Percentiles rank a stretch among this genome's conserved stretches.
Conservation (phyloP, 139 green algal species). For the Asterochloris sp. region DNA sequence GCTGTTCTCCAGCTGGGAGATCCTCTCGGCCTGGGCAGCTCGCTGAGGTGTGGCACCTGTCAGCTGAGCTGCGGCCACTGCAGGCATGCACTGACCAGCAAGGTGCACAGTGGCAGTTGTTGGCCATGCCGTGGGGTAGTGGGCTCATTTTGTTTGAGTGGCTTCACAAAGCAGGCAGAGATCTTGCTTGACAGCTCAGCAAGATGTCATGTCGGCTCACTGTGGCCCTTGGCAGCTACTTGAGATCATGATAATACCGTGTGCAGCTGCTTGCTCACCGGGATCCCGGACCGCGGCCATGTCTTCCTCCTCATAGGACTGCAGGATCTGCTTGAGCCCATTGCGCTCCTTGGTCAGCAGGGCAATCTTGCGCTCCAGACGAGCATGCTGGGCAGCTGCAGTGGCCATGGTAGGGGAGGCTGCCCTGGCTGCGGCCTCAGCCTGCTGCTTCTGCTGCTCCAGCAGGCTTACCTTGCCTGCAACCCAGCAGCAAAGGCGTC, state of each 20-base stretch:
- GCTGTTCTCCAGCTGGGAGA: slow-evolving; percentile 33
- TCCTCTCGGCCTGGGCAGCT: slow-evolving; percentile 13
- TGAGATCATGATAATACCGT: too few relatives aligned
- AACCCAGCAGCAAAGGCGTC: too few relatives aligned
- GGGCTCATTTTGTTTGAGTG: too few relatives aligned
- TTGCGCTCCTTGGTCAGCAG: slow-evolving; percentile 48
- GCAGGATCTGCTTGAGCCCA: slow-evolving; percentile 44
- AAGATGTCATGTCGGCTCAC: too few relatives aligned
- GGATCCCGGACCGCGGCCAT: neutral
- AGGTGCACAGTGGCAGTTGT: too few relatives aligned
- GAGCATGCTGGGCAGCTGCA: neutral
- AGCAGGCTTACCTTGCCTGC: neutral
- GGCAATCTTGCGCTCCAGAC: slow-evolving; percentile 32
- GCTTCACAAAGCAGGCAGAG: too few relatives aligned
- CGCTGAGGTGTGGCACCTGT: neutral
- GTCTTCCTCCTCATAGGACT: slow-evolving; percentile 49
- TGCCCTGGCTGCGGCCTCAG: neutral
- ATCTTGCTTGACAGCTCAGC: too few relatives aligned
- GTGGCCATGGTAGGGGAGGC: neutral
- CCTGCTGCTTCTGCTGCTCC: neutral
- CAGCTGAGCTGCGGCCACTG: neutral
- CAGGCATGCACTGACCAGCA: too few relatives aligned
- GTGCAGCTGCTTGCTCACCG: too few relatives aligned
- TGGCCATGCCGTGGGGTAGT: too few relatives aligned
- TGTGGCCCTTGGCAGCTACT: too few relatives aligned